Percentiles rank a stretch among this genome's conserved stretches.
Conservation (phyloP, 768 basidiomycete species). For the Lactifluus subvellereus region DNA sequence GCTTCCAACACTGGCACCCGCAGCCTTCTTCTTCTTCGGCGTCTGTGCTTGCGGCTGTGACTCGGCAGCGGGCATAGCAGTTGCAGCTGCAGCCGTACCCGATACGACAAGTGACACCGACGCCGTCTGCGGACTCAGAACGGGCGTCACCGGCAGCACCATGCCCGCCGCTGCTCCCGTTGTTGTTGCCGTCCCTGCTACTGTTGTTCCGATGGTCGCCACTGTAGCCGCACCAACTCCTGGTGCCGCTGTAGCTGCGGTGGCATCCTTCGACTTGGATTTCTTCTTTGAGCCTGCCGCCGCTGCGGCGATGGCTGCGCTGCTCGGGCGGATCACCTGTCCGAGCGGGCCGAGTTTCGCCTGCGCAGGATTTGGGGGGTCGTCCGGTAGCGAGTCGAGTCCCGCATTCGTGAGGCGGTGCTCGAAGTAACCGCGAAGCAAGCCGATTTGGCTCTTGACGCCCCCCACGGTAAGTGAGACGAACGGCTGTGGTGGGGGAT, state of each 20-base stretch:
- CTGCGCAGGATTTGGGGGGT: conserved; percentile 50
- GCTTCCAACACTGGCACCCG: not conserved
- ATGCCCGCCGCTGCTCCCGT: not conserved
- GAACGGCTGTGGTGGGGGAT: conserved; percentile 80
- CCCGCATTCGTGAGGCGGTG: conserved; percentile 39
- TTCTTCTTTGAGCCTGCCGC: conserved; percentile 59
- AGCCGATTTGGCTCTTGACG: conserved; percentile 75
- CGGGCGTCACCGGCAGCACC: not conserved
- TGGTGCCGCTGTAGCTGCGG: not conserved
- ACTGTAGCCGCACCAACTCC: not conserved
- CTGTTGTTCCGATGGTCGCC: not conserved
- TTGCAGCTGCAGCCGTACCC: not conserved
- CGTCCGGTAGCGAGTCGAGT: conserved; percentile 52
- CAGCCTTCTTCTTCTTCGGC: conserved; percentile 25
- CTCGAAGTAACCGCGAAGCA: conserved; percentile 74
- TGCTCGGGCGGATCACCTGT: conserved; percentile 54
- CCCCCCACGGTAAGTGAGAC: conserved; percentile 59
- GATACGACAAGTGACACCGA: not conserved
- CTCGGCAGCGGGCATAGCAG: not conserved
- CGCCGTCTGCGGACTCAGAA: conserved; percentile 6
- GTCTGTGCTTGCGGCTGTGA: conserved; percentile 1
- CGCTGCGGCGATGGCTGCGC: conserved; percentile 36
- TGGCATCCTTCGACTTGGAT: conserved; percentile 29
- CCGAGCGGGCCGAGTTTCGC: conserved; percentile 76
- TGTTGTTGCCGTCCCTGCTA: not conserved